A percentile compares a stretch with the other conserved stretches of the same genome.
These are phyloP conservation scores for Domatiomyces catenatus DNA, from an alignment of 2,329 filamentous ascomycete genomes.

Conservation along the genomic window DNA sequence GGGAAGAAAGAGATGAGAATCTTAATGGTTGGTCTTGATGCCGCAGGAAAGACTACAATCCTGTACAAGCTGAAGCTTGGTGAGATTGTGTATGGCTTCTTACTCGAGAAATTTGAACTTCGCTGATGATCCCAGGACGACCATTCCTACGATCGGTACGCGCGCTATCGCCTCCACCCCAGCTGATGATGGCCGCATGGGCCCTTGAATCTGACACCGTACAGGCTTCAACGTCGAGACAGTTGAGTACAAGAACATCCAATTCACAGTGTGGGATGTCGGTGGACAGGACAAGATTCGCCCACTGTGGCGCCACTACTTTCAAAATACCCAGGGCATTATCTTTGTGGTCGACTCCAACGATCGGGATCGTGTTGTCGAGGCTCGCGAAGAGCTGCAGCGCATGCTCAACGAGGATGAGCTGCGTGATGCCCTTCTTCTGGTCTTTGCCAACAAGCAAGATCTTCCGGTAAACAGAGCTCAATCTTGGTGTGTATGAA, in stretches of 20 bases:
- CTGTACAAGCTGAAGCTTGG: constrained; percentile 99
- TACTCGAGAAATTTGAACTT: not conserved
- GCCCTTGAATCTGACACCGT: constrained; percentile 4
- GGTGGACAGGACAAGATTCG: constrained; percentile 99
- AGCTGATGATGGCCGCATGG: constrained; percentile 2
- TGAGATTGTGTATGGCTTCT: constrained; percentile 21
- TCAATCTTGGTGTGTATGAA: constrained; percentile 2
- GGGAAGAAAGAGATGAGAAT: constrained; percentile 99
- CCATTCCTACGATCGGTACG: constrained; percentile 91
- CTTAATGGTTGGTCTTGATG: constrained; percentile 98
- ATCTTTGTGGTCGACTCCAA: constrained; percentile 99
- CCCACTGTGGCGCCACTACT: constrained; percentile 98
- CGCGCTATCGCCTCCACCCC: not conserved
- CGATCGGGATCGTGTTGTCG: constrained; percentile 93
- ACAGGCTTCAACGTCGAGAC: constrained; percentile 98
- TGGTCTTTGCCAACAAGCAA: constrained; percentile 99
- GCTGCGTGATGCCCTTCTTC: constrained; percentile 87
- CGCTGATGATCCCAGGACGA: constrained; percentile 55
- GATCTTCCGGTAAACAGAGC: constrained; percentile 70
- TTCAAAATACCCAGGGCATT: constrained; percentile 98
- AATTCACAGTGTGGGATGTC: constrained; percentile 99
- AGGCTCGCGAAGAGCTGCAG: constrained; percentile 90
- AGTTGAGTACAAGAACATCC: constrained; percentile 99
- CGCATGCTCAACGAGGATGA: constrained; percentile 98
- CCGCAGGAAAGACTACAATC: constrained; percentile 99